A percentile compares a stretch with the other conserved stretches of the same genome.
Conservation (phyloP, 495 filamentous ascomycete genomes). For the Amphirosellinia nigrospora region DNA sequence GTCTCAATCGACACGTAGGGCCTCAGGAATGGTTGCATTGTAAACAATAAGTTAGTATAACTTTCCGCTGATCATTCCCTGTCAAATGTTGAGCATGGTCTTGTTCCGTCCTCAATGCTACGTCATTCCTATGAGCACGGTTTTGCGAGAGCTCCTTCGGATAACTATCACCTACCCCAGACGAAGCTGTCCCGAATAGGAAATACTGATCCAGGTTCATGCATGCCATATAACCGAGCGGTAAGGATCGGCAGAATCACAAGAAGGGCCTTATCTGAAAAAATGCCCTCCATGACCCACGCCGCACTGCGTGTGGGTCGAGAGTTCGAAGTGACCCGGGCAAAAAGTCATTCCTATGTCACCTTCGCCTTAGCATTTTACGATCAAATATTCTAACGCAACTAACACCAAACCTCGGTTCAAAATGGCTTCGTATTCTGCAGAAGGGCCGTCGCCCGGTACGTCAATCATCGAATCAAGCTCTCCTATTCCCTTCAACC, state of each 20-base stretch:
- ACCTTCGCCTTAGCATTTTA: not conserved
- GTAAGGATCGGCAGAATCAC: slow-evolving; percentile 36
- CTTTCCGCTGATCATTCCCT: not conserved
- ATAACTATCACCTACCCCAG: not conserved
- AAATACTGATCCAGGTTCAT: not conserved
- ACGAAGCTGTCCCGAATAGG: slow-evolving; percentile 12
- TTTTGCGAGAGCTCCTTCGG: not conserved
- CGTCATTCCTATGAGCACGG: not conserved
- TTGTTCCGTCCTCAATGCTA: not conserved
- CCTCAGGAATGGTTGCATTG: not conserved
- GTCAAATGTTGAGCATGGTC: not conserved
- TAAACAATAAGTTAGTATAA: not conserved
- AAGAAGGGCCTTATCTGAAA: slow-evolving; percentile 13
- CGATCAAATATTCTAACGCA: not conserved
- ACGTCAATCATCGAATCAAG: slow-evolving; percentile 17
- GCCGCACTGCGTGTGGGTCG: not conserved
- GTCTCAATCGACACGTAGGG: not conserved
- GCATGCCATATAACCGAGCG: slow-evolving; percentile 9
- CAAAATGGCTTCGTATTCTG: slow-evolving; percentile 28
- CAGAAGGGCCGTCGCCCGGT: slow-evolving; percentile 37
- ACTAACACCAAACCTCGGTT: not conserved
- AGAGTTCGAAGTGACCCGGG: slow-evolving; percentile 14
- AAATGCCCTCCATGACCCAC: slow-evolving; percentile 35
- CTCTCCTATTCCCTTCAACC: not conserved
- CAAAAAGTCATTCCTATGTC: not conserved